phyloP scores from a whole-genome alignment of 768 basidiomycete species.

The Jaapia argillacea region DNA sequence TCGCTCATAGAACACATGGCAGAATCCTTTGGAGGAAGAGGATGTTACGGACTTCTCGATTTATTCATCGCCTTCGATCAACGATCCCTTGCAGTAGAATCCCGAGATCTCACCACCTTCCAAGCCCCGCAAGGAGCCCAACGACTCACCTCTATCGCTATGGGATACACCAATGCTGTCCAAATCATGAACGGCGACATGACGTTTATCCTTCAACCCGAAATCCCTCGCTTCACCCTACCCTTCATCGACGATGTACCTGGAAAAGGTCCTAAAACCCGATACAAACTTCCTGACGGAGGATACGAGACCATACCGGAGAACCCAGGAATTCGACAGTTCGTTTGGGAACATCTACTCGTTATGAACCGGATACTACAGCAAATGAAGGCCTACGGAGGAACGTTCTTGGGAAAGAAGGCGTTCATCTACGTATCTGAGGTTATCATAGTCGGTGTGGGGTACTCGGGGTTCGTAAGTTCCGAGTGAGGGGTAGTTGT shows the following conservation, averaged over 20 bases:
- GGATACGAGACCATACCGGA: constrained; percentile 2
- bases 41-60: constrained; percentile 8
- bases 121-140: constrained; percentile 7
- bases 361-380: constrained; percentile 12
- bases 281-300: constrained; percentile 3
- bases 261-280: constrained; percentile 10
- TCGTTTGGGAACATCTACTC: constrained; percentile 12
- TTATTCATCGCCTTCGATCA: constrained; percentile 8
- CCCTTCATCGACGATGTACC: constrained; percentile 16
- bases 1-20: constrained; percentile 25
- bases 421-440: constrained; percentile 2
- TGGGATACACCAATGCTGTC: constrained; percentile 13
- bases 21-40: constrained; percentile 9
- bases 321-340: constrained; percentile 7
- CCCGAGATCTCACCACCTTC: constrained; percentile 12
- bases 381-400: constrained; percentile 8
- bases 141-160: constrained; percentile 7
- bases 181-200: constrained; percentile 13
- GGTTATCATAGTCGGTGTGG: background rate
- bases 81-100: constrained; percentile 2
- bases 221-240: constrained; percentile 12
- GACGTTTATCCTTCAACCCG: constrained; percentile 12
- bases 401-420: constrained; percentile 10
- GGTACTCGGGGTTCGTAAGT: no score
- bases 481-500: no score